Base-by-base conservation (phyloP, 2,329 filamentous ascomycete species). In the Ophiostoma tasmaniense region DNA sequence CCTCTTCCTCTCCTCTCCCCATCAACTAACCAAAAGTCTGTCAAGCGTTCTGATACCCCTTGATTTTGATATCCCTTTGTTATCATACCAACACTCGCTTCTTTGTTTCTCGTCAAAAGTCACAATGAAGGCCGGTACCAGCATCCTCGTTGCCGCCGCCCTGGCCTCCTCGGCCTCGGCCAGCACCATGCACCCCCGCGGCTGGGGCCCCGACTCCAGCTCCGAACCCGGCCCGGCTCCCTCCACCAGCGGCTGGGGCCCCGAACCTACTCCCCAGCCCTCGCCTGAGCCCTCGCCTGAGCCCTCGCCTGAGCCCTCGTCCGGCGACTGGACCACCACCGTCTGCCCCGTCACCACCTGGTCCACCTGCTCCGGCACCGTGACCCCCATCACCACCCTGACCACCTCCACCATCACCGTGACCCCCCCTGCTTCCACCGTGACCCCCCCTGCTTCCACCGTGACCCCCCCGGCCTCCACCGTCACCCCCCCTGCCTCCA, bases 31-130 rank as follows among this genome's bases (percentile, higher is more conserved):
- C 14, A 45, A 45, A 45, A 45, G 42, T 45, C 17, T 17, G n/a
- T 55, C 50, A 55, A 55, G 50, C 50, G 50, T 55, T 22, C 50
- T 25, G 8, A 55, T 55, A 55, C 50, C 50, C 55, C 22, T 30
- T 25, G 14, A 61, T 30, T 30, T 28, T 61, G n/a, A 55, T 22
- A 55, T 22, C n/a, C 10, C 50, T 11, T 22, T 22, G 50, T 61
- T 20, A n/a, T 30, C 13, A 6, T 14, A 17, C 25, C 22, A 14
- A 59, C 55, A 20, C 25, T 61, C 55, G 55, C 25, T 61, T 88
- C 11, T 61, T 33, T 33, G 13, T 64, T 22, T 20, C n/a, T 17
- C 50, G 25, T n/a, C 13, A 11, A 22, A 55, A 64, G n/a, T 10
- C 22, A 25, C 61, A 64, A 20, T 64, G 61, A 64, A 64, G 61